phyloP scores from a whole-genome alignment of 805 yeast species.

The Candida nanaspora region DNA sequence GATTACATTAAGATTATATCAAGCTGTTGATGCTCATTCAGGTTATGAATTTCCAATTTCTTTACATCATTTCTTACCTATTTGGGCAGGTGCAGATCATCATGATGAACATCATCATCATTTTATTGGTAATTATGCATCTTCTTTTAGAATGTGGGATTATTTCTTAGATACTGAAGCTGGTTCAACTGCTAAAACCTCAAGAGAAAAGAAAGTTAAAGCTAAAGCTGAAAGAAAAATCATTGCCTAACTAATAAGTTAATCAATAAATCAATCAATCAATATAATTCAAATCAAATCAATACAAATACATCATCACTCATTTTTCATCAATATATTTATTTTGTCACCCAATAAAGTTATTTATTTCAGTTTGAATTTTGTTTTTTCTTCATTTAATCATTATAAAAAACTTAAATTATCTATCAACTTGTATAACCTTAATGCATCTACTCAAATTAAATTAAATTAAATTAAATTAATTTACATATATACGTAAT shows the following conservation, averaged over 20 bases:
- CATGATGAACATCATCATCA: constrained; percentile 97
- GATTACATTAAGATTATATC: constrained; percentile 84
- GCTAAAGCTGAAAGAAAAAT: constrained; percentile 43
- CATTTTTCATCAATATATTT: too few species aligned
- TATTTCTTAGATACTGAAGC: constrained; percentile 81
- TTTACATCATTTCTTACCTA: constrained; percentile 81
- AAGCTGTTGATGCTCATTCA: constrained; percentile 96
- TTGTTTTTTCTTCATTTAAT: too few species aligned
- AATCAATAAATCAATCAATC: too few species aligned
- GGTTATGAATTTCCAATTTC: constrained; percentile 99
- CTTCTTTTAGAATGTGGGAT: constrained; percentile 97
- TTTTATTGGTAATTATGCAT: constrained; percentile 92
- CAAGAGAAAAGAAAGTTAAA: constrained; percentile 62
- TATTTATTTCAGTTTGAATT: too few species aligned
- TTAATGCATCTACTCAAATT: too few species aligned
- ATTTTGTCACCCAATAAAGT: too few species aligned
- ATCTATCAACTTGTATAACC: too few species aligned
- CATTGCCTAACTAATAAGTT: too few species aligned
- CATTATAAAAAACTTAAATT: too few species aligned
- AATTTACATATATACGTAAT: too few species aligned
- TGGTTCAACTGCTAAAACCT: constrained; percentile 70
- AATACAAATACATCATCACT: too few species aligned
- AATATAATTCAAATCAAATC: constrained; percentile 2
- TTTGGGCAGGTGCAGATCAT: constrained; percentile 99
- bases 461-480: too few species aligned